phyloP scores from a whole-genome alignment of 2,329 filamentous ascomycete genomes.

The Epichloe baconii region DNA sequence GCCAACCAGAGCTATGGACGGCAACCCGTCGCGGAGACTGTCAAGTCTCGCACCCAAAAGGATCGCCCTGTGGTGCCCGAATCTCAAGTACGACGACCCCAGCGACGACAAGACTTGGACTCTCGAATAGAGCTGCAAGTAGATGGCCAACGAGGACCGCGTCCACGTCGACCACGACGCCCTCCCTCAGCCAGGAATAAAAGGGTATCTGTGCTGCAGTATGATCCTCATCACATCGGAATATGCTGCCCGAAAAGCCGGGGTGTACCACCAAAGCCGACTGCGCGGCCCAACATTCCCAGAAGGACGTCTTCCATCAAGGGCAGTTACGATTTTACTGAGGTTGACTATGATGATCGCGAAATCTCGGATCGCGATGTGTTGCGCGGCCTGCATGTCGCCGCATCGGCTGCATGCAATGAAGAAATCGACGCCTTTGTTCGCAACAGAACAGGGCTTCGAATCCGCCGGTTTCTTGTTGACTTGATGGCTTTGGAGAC shows the following conservation, averaged over 20 bases:
- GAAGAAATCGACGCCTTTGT: constrained; percentile 40
- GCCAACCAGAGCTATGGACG: neutral
- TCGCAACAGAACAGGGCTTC: constrained; percentile 35
- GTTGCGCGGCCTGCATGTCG: constrained; percentile 40
- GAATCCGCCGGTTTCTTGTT: constrained; percentile 40
- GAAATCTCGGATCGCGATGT: constrained; percentile 37
- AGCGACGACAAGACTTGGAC: neutral
- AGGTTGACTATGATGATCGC: constrained; percentile 21
- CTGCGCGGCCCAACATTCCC: constrained; percentile 22
- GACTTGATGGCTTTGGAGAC: constrained; percentile 39
- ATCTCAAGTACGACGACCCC: neutral
- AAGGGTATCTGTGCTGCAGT: neutral
- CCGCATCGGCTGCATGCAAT: constrained; percentile 42
- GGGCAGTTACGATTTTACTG: constrained; percentile 10
- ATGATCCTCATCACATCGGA: constrained; percentile 12
- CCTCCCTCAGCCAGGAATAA: neutral
- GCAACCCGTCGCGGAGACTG: neutral
- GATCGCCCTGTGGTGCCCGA: neutral
- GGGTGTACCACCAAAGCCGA: constrained; percentile 12
- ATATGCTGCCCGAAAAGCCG: constrained; percentile 16
- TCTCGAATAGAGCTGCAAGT: neutral
- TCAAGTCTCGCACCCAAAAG: neutral
- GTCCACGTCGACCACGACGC: neutral
- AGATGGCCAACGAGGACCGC: neutral
- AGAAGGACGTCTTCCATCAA: constrained; percentile 23